A percentile compares a stretch with the other conserved stretches of the same genome.
These are phyloP conservation scores for Carex littledalei DNA, from an alignment of 176 grass and related monocot genomes.

Conservation along the genomic window DNA sequence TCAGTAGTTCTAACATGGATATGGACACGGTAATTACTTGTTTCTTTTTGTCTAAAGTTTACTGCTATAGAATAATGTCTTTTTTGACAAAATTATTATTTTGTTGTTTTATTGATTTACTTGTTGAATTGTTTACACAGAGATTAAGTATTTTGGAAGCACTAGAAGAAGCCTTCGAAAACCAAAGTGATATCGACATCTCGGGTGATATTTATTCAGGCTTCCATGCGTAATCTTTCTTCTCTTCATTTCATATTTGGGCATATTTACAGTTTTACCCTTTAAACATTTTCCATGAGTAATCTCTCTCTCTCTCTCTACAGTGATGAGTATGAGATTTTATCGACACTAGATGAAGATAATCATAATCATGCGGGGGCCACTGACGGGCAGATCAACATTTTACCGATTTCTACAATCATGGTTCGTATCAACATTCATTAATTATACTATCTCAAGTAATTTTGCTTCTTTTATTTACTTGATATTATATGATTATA, in stretches of 20 bases:
- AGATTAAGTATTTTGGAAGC: slow-evolving; percentile 59
- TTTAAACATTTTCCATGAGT: not conserved
- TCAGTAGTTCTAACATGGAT: slow-evolving; percentile 56
- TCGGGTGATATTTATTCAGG: slow-evolving; percentile 26
- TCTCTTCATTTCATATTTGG: not conserved
- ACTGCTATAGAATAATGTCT: not conserved
- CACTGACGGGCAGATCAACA: slow-evolving; percentile 65
- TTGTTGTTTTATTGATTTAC: slow-evolving; percentile 8
- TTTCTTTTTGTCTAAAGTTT: not conserved
- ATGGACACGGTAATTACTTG: slow-evolving; percentile 43
- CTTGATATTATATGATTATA: not conserved
- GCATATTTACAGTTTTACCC: not conserved
- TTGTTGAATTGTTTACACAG: slow-evolving; percentile 34
- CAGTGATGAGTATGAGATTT: slow-evolving; percentile 72
- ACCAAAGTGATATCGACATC: slow-evolving; percentile 32
- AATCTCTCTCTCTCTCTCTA: not conserved
- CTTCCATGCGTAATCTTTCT: not conserved
- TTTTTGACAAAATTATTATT: slow-evolving; percentile 5
- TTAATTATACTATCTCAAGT: not conserved
- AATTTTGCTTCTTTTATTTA: not conserved
- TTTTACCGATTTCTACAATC: slow-evolving; percentile 47
- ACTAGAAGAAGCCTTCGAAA: slow-evolving; percentile 48
- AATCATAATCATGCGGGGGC: slow-evolving; percentile 38
- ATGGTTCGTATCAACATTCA: slow-evolving; percentile 35
- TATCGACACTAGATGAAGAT: slow-evolving; percentile 31